phyloP scores from a whole-genome alignment of 805 yeast genomes.

The Candida incommunis region DNA sequence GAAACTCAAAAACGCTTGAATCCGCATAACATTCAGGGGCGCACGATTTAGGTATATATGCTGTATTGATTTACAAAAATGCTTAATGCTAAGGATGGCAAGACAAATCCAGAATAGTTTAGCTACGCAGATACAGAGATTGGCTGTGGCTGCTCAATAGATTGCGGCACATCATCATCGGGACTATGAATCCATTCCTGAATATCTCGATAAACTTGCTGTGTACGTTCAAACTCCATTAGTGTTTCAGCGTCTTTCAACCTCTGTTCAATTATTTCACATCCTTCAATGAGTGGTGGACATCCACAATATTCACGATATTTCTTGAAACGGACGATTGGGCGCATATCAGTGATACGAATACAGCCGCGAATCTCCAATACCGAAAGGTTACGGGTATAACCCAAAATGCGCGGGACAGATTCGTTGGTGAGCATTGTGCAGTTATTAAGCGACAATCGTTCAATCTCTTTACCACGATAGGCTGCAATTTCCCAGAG shows the following conservation, averaged over 20 bases:
- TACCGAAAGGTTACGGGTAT: conserved; percentile 49
- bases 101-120: too few relatives aligned
- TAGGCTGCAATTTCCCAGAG: conserved; percentile 65
- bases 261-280: conserved; percentile 50
- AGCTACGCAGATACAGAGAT: too few relatives aligned
- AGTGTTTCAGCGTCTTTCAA: conserved; percentile 47
- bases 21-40: too few relatives aligned
- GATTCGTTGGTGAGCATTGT: conserved; percentile 40
- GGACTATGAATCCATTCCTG: conserved; percentile 27
- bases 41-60: too few relatives aligned
- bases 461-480: conserved; percentile 35
- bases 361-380: conserved; percentile 59
- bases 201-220: conserved; percentile 47
- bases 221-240: conserved; percentile 42
- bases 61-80: too few relatives aligned
- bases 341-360: conserved; percentile 41
- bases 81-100: too few relatives aligned
- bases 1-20: too few relatives aligned
- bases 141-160: too few relatives aligned
- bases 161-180: too few relatives aligned
- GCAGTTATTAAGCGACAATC: conserved; percentile 70
- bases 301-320: conserved; percentile 23
- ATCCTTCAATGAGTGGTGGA: conserved; percentile 58
- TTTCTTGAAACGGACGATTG: conserved; percentile 53
- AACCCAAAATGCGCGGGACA: conserved; percentile 38